A percentile compares a stretch with the other conserved stretches of the same genome.
phyloP scores from a whole-genome alignment of 2,329 filamentous ascomycete species.

The Chaetomiaceae sp. region DNA sequence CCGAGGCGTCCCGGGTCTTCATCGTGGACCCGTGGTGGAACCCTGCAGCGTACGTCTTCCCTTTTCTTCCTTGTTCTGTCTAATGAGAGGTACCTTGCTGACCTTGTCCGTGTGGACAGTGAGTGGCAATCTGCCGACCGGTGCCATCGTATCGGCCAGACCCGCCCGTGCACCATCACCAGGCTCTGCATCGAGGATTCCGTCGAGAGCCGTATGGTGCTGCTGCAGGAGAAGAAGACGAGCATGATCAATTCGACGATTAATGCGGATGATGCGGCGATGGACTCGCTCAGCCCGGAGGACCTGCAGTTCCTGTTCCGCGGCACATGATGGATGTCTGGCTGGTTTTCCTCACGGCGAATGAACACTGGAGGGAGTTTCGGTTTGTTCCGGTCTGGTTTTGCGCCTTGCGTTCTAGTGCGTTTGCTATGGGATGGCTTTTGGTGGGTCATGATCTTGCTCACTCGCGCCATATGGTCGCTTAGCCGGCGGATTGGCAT shows the following conservation, averaged over 20 bases:
- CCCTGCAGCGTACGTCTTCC: conserved; percentile 62
- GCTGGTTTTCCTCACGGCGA: no score
- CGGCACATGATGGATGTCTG: conserved; percentile 40
- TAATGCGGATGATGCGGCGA: conserved; percentile 83
- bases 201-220: conserved; percentile 90
- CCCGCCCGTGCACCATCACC: conserved; percentile 87
- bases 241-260: conserved; percentile 97
- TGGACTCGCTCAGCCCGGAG: conserved; percentile 83
- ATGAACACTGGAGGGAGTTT: no score
- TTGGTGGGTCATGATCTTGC: no score
- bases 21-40: conserved; percentile 99
- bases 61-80: neutral
- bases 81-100: conserved; percentile 3
- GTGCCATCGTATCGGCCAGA: conserved; percentile 92
- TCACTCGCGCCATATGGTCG: no score
- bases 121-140: conserved; percentile 97
- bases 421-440: no score
- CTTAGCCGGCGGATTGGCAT: no score
- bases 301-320: conserved; percentile 97
- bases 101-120: conserved; percentile 12
- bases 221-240: conserved; percentile 97
- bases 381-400: no score
- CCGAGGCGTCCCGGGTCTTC: conserved; percentile 89
- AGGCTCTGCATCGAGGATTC: conserved; percentile 94
- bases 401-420: no score